phyloP scores from a whole-genome alignment of 2,329 filamentous ascomycete species.

The Dothidotthia symphoricarpi region DNA sequence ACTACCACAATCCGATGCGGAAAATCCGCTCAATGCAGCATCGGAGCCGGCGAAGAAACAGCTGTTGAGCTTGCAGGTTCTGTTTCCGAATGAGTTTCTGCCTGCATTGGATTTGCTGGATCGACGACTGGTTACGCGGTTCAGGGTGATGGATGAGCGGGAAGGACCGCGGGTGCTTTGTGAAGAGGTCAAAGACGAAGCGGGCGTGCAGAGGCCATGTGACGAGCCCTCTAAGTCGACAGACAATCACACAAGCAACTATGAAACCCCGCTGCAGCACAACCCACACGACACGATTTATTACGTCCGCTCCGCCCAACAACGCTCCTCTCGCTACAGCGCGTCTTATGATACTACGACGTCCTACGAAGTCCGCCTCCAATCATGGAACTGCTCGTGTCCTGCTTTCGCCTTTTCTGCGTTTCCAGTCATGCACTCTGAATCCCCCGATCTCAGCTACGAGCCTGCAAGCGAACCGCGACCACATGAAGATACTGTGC shows the following conservation, averaged over 20 bases:
- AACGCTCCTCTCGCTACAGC: slow-evolving; percentile 38
- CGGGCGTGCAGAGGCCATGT: too few relatives aligned
- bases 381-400: slow-evolving; percentile 86
- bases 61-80: slow-evolving; percentile 77
- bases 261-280: background rate
- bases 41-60: slow-evolving; percentile 43
- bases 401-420: slow-evolving; percentile 75
- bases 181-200: too few relatives aligned
- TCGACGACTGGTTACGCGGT: slow-evolving; percentile 64
- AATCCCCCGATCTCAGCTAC: slow-evolving; percentile 7
- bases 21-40: slow-evolving; percentile 45
- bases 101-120: slow-evolving; percentile 88
- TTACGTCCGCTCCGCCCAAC: slow-evolving; percentile 62
- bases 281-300: slow-evolving; percentile 45
- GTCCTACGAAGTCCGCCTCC: slow-evolving; percentile 68
- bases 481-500: background rate
- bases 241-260: background rate
- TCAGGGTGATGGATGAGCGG: slow-evolving; percentile 20
- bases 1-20: slow-evolving; percentile 17
- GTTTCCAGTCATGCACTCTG: slow-evolving; percentile 49
- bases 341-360: slow-evolving; percentile 28
- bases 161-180: background rate
- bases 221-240: background rate
- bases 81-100: slow-evolving; percentile 78
- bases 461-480: too few relatives aligned